Base-by-base conservation (phyloP, 192 early-diverging fungal species). In the Physocladia obscura region DNA sequence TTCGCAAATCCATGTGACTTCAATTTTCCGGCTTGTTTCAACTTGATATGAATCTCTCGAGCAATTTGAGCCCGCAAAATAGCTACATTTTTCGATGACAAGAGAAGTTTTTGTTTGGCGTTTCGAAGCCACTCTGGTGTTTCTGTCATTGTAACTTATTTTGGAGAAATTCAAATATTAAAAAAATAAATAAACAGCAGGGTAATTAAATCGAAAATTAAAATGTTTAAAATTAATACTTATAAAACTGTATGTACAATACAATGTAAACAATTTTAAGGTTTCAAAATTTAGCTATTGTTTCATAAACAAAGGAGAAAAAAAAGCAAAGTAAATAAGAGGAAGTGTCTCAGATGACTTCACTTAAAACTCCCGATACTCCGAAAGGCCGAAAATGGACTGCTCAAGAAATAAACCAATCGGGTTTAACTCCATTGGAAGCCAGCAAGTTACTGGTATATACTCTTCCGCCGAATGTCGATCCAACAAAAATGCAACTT, bases 401-500 rank as follows among this genome's bases (percentile, higher is more conserved):
- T 13, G 65, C 65, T 13, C 65, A 68, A 36, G 65, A 68, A 52
- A 54, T 68, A 15, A 73, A 73, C 32, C 35, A 15, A 11, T 73
- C 62, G 3, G 71, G 62, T 4, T 30, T 73, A 17, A 67, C 71
- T 13, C 71, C 71, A n/a, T 21, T 57, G 26, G 71, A 73, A 48
- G 62, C 62, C 4, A 73, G 71, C 32, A 39, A 47, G 32, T 62
- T 73, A 21, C 35, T 73, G 39, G 75, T 62, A 1, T 32, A 59
- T 6, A 69, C 49, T 2, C 65, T 77, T 24, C 75, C 75, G 6
- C 62, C 55, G 8, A 62, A 58, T 35, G 75, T 81, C 22, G 81
- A 83, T 54, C 76, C 81, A 24, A 83, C 81, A 0, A 79, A 76
- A 44, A 65, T 60, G 58, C 79, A 84, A 38, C 61, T 84, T 15